Evolutionary conservation across 495 filamentous ascomycete genomes (phyloP), one percentile per base, ranked within the genome.

Genomic region (Aspergillus haitiensis): DNA sequence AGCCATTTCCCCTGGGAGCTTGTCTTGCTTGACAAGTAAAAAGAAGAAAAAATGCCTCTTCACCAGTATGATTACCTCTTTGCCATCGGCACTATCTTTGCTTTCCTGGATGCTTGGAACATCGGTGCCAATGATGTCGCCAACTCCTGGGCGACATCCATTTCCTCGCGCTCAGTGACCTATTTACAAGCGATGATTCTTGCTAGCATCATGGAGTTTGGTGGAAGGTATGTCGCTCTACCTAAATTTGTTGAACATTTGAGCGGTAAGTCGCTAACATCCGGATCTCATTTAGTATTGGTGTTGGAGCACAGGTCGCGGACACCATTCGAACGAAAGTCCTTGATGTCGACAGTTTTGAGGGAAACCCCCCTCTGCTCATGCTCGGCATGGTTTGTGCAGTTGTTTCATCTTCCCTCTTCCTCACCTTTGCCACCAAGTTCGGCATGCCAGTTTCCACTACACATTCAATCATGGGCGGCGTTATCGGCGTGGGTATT

Each of bases 361-460:
- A 46, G 5, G 40, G 42, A 15, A 47, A 65, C 11, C 36, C 64
- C 7, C n/a, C 56, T 7, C 40, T 63, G 31, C 60, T 66, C 21
- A 66, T 66, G 64, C 57, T 66, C 12, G 64, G 60, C 9, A 66
- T 66, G 64, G 44, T 56, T 35, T 66, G 64, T 36, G 64, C 64
- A 6, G 46, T 62, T 7, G 21, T 58, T 15, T 56, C 39, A 40
- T 62, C 60, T 2, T 59, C 64, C 4, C 16, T 59, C 34, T 66
- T 58, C 36, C 60, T 66, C 5, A 66, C 57, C 1, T 32, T 63
- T 18, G 59, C 59, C 11, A 66, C 64, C 7, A 60, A 46, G 34
- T 50, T 62, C 44, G 64, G 64, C 31, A 59, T 66, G 27, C 64
- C 64, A 8, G 60, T 62, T n/a, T 66, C 63, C 3, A 65, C 63